These are phyloP conservation scores for Lentinula lateritia DNA, from an alignment of 768 basidiomycete genomes.

Conservation along the genomic window DNA sequence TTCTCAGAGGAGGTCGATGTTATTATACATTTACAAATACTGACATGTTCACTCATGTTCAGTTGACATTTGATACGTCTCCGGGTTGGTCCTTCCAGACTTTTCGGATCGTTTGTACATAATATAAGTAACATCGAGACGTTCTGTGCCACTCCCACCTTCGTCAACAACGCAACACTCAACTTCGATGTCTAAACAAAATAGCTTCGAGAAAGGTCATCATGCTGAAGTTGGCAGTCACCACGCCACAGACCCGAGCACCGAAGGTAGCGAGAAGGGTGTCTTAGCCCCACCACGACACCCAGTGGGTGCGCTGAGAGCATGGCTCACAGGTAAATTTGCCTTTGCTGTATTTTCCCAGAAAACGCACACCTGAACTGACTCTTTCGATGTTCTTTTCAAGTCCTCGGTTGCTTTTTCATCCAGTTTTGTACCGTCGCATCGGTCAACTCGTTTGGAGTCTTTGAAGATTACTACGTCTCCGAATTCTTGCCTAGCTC, in stretches of 20 bases:
- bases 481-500: constrained; percentile 1
- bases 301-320: not conserved
- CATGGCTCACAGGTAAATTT: not conserved
- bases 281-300: not conserved
- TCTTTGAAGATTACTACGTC: constrained; percentile 4
- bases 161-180: not conserved
- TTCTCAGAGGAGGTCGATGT: too few species aligned
- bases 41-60: not conserved
- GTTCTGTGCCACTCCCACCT: not conserved
- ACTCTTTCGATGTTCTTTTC: not conserved
- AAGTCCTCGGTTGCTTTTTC: constrained; percentile 2
- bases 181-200: not conserved
- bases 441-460: constrained; percentile 1
- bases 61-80: not conserved
- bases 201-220: not conserved
- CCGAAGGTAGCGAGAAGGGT: not conserved
- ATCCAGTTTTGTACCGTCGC: constrained; percentile 4
- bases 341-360: not conserved
- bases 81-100: not conserved
- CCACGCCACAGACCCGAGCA: not conserved
- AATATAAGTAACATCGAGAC: not conserved
- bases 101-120: not conserved
- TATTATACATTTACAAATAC: too few species aligned
- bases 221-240: not conserved
- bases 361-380: not conserved